These are phyloP conservation scores for Naganishia sp. DNA, from an alignment of 1,284 basidiomycete species.

Conservation along the genomic window DNA sequence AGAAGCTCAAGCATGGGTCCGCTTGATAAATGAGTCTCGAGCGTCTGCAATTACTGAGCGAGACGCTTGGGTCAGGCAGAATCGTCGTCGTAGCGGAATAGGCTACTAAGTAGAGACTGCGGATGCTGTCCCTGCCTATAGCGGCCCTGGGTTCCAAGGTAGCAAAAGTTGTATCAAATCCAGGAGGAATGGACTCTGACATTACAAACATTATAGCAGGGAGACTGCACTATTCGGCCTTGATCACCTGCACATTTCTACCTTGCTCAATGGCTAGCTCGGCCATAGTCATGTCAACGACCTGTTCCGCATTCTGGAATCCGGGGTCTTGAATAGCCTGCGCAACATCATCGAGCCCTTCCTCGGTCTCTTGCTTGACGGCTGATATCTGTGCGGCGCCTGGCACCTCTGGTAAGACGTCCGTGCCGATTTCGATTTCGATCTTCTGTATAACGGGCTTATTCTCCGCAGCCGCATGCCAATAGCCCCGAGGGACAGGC, in stretches of 20 bases:
- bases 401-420: background rate
- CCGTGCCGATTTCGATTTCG: slow-evolving; percentile 9
- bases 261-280: slow-evolving; percentile 15
- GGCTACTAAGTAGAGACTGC: slow-evolving; percentile 16
- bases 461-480: background rate
- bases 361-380: background rate
- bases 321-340: slow-evolving; percentile 4
- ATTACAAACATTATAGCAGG: background rate
- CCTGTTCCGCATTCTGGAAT: slow-evolving; percentile 8
- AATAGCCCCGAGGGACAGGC: slow-evolving; percentile 41
- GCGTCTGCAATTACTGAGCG: slow-evolving; percentile 40
- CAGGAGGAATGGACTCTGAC: background rate
- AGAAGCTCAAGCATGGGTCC: slow-evolving; percentile 68
- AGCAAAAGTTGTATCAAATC: background rate
- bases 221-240: slow-evolving; percentile 16
- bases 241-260: slow-evolving; percentile 3
- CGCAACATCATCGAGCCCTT: background rate
- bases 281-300: slow-evolving; percentile 4
- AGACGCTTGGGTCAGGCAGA: slow-evolving; percentile 23
- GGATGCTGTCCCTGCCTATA: background rate
- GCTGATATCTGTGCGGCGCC: background rate
- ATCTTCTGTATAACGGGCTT: background rate
- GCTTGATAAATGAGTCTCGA: slow-evolving; percentile 56
- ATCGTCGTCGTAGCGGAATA: slow-evolving; percentile 26
- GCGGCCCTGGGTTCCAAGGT: background rate